Base-by-base conservation (phyloP, 2,329 filamentous ascomycete genomes). In the Penicillium griseofulvum region DNA sequence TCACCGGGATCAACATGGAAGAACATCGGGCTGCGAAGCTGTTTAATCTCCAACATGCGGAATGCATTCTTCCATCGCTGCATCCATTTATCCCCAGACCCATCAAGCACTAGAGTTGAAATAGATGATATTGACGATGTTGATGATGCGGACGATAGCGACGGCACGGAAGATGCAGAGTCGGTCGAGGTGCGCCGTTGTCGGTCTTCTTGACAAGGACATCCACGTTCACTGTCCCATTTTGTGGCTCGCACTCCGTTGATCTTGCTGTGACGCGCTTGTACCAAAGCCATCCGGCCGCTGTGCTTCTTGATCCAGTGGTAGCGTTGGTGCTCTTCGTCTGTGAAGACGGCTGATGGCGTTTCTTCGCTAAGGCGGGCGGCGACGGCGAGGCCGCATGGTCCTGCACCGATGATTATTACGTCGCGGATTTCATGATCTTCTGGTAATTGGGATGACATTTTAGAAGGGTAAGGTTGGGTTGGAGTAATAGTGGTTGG, bases 261-360 rank as follows among this genome's bases (percentile, higher is more conserved):
- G 7, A 64, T 61, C 54, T 70, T 71, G 36, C 59, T 55, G 16
- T 61, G 57, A 3, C 64, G 65, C 1, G 65, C 66, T 53, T 68
- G 66, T 3, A 73, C 64, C 1, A 87, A 76, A 8, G 58, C 78
- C 71, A 85, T 83, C 29, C 83, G 81, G 28, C 79, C 79, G 28
- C 81, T 80, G 66, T 90, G 83, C 53, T 85, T 87, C 54, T 80
- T 81, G 54, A 91, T 86, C 87, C 88, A 91, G 70, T 89, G 85
- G 68, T 89, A 93, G n/a, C 89, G 81, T 39, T 87, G 84, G 65
- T 93, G 89, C 66, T 93, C 90, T 62, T 90, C 88, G 67, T 93
- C 89, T 0, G 89, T 92, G 73, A 93, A 93, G 49, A 91, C 83
- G 1, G 89, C 88, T 0, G 87, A 89, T 0, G 89, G 89, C 0